Evolutionary conservation across 495 filamentous ascomycete genomes (phyloP).

Genomic region (Tuber umbilicatum): DNA sequence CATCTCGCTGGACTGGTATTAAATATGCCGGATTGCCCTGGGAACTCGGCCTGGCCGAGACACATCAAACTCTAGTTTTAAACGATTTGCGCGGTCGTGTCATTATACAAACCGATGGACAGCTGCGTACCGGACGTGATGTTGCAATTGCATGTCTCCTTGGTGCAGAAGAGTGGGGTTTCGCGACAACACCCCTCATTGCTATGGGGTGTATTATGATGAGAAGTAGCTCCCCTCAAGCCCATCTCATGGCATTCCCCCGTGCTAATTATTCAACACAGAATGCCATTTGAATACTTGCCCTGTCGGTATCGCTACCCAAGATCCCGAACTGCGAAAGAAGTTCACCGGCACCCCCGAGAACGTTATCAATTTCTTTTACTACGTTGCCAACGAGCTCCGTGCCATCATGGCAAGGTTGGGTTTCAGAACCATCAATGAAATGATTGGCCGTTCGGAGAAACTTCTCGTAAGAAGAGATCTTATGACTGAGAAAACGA

Average conservation of each 20-base stretch:
- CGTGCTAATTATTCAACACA: conserved; percentile 35
- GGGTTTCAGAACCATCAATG: conserved; percentile 90
- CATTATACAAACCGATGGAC: conserved; percentile 95
- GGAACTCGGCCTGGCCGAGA: conserved; percentile 97
- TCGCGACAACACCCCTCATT: conserved; percentile 94
- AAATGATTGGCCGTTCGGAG: conserved; percentile 96
- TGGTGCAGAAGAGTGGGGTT: conserved; percentile 96
- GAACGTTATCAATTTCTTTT: conserved; percentile 99
- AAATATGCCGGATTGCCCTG: conserved; percentile 98
- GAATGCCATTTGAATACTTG: conserved; percentile 65
- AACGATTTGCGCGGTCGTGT: conserved; percentile 97
- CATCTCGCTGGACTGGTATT: conserved; percentile 98
- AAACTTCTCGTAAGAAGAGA: conserved; percentile 82
- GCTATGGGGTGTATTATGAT: conserved; percentile 98
- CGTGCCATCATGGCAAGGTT: conserved; percentile 97
- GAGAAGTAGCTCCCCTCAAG: conserved; percentile 49
- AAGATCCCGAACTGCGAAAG: conserved; percentile 88
- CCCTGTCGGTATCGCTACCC: conserved; percentile 94
- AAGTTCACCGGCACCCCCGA: conserved; percentile 94
- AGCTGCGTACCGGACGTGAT: conserved; percentile 88
- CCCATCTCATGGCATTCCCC: conserved; percentile 7
- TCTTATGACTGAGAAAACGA: conserved; percentile 77
- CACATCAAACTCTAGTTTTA: conserved; percentile 95
- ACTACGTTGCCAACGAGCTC: conserved; percentile 96
- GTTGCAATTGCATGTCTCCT: conserved; percentile 94